Base-by-base conservation (phyloP, 139 green algal genomes). In the Pleodorina starrii region DNA sequence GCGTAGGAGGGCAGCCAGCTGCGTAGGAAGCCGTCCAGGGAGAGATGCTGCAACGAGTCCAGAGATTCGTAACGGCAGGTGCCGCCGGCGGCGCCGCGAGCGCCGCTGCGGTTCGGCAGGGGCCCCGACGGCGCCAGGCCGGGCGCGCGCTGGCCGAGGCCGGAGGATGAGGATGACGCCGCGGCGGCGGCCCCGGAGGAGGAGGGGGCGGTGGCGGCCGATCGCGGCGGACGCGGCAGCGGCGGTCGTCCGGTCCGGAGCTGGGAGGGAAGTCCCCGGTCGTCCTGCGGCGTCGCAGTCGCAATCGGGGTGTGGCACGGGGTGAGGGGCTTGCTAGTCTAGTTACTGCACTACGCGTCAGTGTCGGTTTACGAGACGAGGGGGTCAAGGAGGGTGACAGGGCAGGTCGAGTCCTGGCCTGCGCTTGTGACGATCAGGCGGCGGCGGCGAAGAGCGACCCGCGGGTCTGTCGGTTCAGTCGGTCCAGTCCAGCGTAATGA, bases 1-100 rank as follows among this genome's bases (percentile, higher is more conserved):
- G 83, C 66, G 60, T 88, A 88, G 10, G 46, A 72, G 1, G 83
- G 83, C 9, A 88, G 68, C 83, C 83, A 88, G 66, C 40, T 68
- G 3, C 83, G 66, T 3, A 88, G 46, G 25, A 88, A 81, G 66
- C 83, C 83, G 68, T 88, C 83, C 10, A 51, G 29, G 11, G 66
- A 81, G 0, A 88, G 83, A 35, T 88, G 83, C 68, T 88, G 83
- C 66, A 88, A 46, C 2, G 66, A 81, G 68, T 88, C 83, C 2
- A 88, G 66, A 4, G 83, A 88, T 66, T 88, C 83, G 83, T 88
- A 88, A 5, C 83, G 66, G 83, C 83, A 88, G 60, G 27, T 87
- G 60, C 81, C 81, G 6, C 60, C 35, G 32, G 63, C 9, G 10
- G 42, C 76, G 35, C 48, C 76, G n/a, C 32, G 48, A 6, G 50